A percentile compares a stretch with the other conserved stretches of the same genome.
Conservation (phyloP, 495 filamentous ascomycete genomes). For the Staphylotrichum longicolle region DNA sequence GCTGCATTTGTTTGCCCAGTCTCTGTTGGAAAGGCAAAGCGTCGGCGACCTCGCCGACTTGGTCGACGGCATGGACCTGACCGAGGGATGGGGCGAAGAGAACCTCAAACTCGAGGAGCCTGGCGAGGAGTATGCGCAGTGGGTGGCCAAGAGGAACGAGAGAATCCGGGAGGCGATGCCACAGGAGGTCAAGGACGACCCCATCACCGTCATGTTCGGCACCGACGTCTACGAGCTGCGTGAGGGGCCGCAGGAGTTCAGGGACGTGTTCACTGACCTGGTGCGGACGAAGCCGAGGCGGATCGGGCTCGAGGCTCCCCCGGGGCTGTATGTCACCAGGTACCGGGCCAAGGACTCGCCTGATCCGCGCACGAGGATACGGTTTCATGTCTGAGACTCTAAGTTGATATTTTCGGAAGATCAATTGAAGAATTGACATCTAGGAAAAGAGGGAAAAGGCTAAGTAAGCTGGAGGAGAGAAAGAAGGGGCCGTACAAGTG, state of each 20-base stretch:
- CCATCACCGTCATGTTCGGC: not conserved
- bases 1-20: conserved; percentile 10
- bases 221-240: not conserved
- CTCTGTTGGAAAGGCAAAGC: not conserved
- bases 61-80: conserved; percentile 12
- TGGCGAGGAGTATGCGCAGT: conserved; percentile 4
- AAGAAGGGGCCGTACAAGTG: no score
- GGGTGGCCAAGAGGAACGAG: not conserved
- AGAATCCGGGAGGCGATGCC: not conserved
- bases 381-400: conserved; percentile 3
- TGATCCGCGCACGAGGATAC: not conserved
- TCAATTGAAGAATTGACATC: no score
- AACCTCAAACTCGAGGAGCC: conserved; percentile 1
- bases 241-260: not conserved
- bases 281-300: not conserved
- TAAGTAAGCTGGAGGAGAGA: no score
- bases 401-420: no score
- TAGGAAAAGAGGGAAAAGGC: no score
- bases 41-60: not conserved
- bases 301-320: not conserved
- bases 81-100: conserved; percentile 2
- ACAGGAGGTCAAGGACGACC: not conserved
- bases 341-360: conserved; percentile 5
- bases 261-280: not conserved
- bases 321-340: not conserved